phyloP scores from a whole-genome alignment of 2,329 filamentous ascomycete genomes.

The Sporothrix schenckii region DNA sequence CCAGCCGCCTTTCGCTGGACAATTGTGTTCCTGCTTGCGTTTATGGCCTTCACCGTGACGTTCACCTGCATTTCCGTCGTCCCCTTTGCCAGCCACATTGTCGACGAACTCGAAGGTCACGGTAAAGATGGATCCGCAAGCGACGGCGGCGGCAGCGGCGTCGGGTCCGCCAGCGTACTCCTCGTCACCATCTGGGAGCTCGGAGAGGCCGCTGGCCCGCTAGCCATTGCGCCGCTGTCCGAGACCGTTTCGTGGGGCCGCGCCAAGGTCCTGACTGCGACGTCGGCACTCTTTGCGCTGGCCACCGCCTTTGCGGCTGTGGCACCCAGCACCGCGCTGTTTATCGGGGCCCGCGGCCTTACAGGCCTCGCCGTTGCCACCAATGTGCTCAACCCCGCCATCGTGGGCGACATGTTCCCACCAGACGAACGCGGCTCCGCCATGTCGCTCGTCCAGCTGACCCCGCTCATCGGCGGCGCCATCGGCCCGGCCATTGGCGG shows the following conservation, averaged over 20 bases:
- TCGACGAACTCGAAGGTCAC: conserved; percentile 50
- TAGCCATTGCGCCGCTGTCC: conserved; percentile 64
- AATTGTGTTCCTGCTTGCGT: conserved; percentile 56
- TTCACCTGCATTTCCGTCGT: conserved; percentile 62
- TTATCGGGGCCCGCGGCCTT: conserved; percentile 69
- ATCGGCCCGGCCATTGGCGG: conserved; percentile 43
- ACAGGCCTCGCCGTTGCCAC: conserved; percentile 65
- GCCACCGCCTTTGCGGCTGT: conserved; percentile 51
- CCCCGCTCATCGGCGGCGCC: conserved; percentile 43
- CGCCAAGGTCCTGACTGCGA: conserved; percentile 56
- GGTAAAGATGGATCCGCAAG: conserved; percentile 37
- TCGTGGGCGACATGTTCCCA: conserved; percentile 66
- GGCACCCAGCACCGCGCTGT: conserved; percentile 54
- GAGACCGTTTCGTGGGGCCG: conserved; percentile 60
- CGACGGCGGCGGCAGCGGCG: conserved; percentile 43
- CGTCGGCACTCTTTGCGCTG: conserved; percentile 55
- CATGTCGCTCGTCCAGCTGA: conserved; percentile 45
- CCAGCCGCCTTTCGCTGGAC: conserved; percentile 55
- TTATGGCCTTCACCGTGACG: conserved; percentile 62
- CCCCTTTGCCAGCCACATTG: conserved; percentile 56
- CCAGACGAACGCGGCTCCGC: conserved; percentile 58
- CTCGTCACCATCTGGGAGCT: conserved; percentile 64
- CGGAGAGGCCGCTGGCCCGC: conserved; percentile 63
- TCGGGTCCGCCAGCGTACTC: conserved; percentile 54
- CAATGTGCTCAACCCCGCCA: conserved; percentile 64